These are phyloP conservation scores for Microdochium trichocladiopsis DNA, from an alignment of 2,329 filamentous ascomycete genomes.

Conservation along the genomic window DNA sequence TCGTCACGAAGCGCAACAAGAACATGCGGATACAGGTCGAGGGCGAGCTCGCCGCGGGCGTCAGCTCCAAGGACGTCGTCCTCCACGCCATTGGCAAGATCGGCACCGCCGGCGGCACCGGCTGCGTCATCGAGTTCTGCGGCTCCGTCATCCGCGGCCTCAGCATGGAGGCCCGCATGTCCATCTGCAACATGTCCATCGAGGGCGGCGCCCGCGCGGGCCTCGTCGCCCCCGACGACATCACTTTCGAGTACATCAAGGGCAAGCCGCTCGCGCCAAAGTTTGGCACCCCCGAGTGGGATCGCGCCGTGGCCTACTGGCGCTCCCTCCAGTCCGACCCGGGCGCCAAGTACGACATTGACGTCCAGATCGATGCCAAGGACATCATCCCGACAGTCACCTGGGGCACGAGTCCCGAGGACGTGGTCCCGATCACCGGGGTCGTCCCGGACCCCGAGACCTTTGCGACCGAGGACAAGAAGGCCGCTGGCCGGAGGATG, in stretches of 20 bases:
- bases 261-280: conserved; percentile 83
- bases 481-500: conserved; percentile 70
- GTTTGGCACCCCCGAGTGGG: conserved; percentile 79
- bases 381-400: conserved; percentile 91
- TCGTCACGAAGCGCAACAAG: conserved; percentile 92
- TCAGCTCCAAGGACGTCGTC: conserved; percentile 93
- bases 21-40: conserved; percentile 98
- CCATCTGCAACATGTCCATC: conserved; percentile 99
- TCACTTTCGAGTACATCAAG: conserved; percentile 92
- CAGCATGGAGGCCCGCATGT: conserved; percentile 98
- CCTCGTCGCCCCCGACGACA: conserved; percentile 94
- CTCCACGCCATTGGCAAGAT: conserved; percentile 90
- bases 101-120: conserved; percentile 90
- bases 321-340: conserved; percentile 75
- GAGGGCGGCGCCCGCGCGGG: conserved; percentile 92
- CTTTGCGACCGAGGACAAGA: conserved; percentile 74
- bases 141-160: conserved; percentile 84
- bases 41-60: conserved; percentile 80
- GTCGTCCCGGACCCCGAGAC: conserved; percentile 85
- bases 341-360: conserved; percentile 83
- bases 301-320: conserved; percentile 85
- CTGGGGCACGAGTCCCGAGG: conserved; percentile 95
- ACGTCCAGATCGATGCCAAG: conserved; percentile 84
- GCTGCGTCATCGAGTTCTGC: conserved; percentile 94
- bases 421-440: conserved; percentile 90